phyloP scores from a whole-genome alignment of 2,329 filamentous ascomycete species.

The Lachnellula hyalina region DNA sequence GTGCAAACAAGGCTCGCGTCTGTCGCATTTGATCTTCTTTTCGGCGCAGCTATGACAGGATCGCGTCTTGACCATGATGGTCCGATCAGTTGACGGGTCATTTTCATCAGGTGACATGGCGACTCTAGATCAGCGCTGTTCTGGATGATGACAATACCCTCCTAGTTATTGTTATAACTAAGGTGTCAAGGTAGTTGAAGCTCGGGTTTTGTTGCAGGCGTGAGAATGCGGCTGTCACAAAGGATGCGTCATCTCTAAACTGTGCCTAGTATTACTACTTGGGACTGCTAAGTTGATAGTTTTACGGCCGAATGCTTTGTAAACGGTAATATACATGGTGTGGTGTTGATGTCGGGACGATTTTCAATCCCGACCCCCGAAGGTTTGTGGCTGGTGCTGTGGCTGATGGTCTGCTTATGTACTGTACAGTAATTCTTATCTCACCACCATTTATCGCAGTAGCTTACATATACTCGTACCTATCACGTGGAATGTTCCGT shows the following conservation, averaged over 20 bases:
- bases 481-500: not conserved
- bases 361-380: not conserved
- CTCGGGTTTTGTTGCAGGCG: too few species aligned
- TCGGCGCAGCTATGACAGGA: not conserved
- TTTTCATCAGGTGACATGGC: not conserved
- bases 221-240: too few species aligned
- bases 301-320: too few species aligned
- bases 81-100: not conserved
- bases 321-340: too few species aligned
- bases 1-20: not conserved
- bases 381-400: not conserved
- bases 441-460: not conserved
- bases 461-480: too few species aligned
- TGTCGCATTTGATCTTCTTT: not conserved
- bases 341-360: not conserved
- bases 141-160: not conserved
- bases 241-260: too few species aligned
- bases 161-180: not conserved
- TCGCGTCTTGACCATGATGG: not conserved
- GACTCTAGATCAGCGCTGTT: not conserved
- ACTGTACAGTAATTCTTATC: too few species aligned
- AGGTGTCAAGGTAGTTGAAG: too few species aligned
- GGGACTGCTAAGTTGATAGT: too few species aligned
- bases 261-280: too few species aligned
- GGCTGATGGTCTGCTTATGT: not conserved